Base-by-base conservation (phyloP, 148 eudicot species). In the Cornus suecica region DNA sequence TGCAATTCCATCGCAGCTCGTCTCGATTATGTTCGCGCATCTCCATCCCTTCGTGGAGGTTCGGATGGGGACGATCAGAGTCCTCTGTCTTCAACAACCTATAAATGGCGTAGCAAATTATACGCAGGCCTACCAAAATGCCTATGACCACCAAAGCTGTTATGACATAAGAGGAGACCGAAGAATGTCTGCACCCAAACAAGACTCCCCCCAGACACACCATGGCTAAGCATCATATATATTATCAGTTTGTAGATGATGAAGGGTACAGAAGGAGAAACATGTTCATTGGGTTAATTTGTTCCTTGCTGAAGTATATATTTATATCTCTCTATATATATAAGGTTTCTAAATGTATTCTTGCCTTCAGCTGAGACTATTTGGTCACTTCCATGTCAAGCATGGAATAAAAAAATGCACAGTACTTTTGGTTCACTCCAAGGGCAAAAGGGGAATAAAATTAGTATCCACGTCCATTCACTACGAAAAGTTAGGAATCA, bases 31-130 rank as follows among this genome's bases (percentile, higher is more conserved):
- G 66, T 48, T 15, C 34, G 52, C 23, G 32, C 66, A 7, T n/a
- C 28, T 2, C 22, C 66, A n/a, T 52, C 61, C 54, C 54, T 2
- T 13, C 20, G 14, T 32, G 27, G 1, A 3, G 14, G 6, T 24
- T 37, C 4, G 42, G 42, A 16, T 30, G 23, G 24, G n/a, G n/a
- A n/a, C 41, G 3, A 30, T 34, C 52, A 23, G 18, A 22, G 6
- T 34, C 32, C 9, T 67, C 86, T 76, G 82, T 80, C 73, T 83
- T 78, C 80, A 83, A 64, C 81, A 83, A 77, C 75, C 73, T 77
- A 72, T 80, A 82, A 25, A 66, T 16, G 66, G 45, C 32, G 48
- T 54, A 65, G 24, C 76, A 76, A 4, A 80, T 23, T 10, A 80
- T 8, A 14, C 76, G 74, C 51, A 80, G 63, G 31, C 68, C 63